A percentile compares a stretch with the other conserved stretches of the same genome.
phyloP scores from a whole-genome alignment of 441 rosid genomes.

The Jatropha multifida region DNA sequence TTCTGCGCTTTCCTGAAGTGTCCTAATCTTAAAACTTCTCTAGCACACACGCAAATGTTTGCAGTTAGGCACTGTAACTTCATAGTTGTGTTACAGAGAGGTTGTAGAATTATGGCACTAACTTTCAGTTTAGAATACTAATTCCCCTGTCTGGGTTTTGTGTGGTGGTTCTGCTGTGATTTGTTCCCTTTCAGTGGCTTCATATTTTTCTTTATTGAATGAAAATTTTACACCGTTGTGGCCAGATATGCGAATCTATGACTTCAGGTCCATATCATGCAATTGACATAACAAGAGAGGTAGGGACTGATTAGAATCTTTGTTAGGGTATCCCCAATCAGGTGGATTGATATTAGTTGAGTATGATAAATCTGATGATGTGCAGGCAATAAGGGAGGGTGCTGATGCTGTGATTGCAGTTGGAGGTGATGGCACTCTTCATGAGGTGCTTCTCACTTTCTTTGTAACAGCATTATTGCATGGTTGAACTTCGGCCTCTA shows the following conservation, averaged over 20 bases:
- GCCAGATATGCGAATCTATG: constrained; percentile 74
- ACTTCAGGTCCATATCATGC: constrained; percentile 97
- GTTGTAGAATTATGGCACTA: not conserved
- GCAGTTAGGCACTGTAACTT: not conserved
- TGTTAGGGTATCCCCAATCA: constrained; percentile 3
- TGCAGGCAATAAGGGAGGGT: constrained; percentile 87
- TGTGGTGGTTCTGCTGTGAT: not conserved
- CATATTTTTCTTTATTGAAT: not conserved
- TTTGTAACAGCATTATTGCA: not conserved
- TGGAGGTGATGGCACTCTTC: constrained; percentile 99
- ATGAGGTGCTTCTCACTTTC: constrained; percentile 57
- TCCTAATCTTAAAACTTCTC: not conserved
- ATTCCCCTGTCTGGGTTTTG: not conserved
- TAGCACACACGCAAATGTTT: too few species aligned
- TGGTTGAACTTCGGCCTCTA: not conserved
- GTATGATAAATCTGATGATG: constrained; percentile 19
- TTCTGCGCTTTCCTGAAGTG: not conserved
- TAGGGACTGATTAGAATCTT: constrained; percentile 22
- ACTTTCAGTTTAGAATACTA: not conserved
- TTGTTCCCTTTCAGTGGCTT: not conserved
- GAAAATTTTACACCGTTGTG: not conserved
- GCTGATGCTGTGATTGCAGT: constrained; percentile 98
- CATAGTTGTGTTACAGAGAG: not conserved
- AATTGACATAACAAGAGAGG: constrained; percentile 93
- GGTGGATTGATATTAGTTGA: not conserved